Conservation (phyloP, 2,329 filamentous ascomycete species). For the Epicoccum nigrum region DNA sequence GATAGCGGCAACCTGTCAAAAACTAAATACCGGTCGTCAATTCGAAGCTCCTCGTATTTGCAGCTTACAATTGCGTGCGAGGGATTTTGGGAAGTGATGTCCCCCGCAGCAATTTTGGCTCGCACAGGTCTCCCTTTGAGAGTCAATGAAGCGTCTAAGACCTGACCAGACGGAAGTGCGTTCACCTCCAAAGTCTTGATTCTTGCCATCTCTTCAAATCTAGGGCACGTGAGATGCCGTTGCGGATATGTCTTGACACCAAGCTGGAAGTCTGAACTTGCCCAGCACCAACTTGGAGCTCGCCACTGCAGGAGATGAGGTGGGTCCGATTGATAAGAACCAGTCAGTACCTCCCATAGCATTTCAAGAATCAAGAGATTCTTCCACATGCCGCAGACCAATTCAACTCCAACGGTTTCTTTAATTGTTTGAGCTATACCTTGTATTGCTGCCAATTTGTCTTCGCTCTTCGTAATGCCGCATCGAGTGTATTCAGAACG, state of each 20-base stretch:
- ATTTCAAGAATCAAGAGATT: not conserved
- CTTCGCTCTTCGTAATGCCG: not conserved
- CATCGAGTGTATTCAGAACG: not conserved
- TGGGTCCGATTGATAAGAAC: not conserved
- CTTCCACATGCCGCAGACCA: not conserved
- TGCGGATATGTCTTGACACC: not conserved
- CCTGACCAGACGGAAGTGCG: not conserved
- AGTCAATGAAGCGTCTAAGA: not conserved
- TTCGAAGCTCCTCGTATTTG: not conserved
- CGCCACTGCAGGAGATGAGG: not conserved
- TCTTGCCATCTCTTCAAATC: not conserved
- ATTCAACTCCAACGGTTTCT: not conserved
- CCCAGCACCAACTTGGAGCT: conserved; percentile 6
- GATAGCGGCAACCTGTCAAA: not conserved
- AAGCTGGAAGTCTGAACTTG: not conserved
- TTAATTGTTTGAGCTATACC: not conserved
- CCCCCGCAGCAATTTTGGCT: not conserved
- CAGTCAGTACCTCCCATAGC: not conserved
- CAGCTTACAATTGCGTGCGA: not conserved
- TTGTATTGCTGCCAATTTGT: not conserved
- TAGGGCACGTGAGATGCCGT: not conserved
- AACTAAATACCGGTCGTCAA: not conserved
- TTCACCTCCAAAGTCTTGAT: not conserved
- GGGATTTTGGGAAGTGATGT: not conserved
- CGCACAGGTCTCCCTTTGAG: not conserved